Percentiles rank a stretch among this genome's conserved stretches.
These are phyloP conservation scores for Metroxylon sagu DNA, from an alignment of 176 grass and related monocot genomes.

Conservation along the genomic window DNA sequence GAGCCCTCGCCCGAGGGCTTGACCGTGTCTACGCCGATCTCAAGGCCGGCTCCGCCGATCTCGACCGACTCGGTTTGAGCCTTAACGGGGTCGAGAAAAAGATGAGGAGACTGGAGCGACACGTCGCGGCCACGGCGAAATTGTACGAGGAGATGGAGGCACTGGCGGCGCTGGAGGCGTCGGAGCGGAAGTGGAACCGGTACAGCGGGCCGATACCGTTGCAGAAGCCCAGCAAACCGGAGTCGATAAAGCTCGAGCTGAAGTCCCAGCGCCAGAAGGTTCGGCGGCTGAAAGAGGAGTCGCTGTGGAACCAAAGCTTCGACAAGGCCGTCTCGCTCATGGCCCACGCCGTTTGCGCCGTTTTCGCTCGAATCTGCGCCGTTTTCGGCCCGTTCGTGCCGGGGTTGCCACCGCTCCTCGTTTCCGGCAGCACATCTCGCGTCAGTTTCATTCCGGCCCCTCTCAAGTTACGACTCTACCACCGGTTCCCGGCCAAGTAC, in stretches of 20 bases:
- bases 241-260: constrained; percentile 46
- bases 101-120: constrained; percentile 68
- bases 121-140: constrained; percentile 42
- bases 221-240: constrained; percentile 1
- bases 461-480: constrained; percentile 30
- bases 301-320: constrained; percentile 63
- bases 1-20: constrained; percentile 37
- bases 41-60: constrained; percentile 35
- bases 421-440: background rate
- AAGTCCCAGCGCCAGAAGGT: constrained; percentile 61
- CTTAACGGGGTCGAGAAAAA: constrained; percentile 28
- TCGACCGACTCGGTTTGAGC: constrained; percentile 37
- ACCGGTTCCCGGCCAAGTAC: constrained; percentile 20
- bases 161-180: constrained; percentile 53
- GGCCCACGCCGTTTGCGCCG: constrained; percentile 47
- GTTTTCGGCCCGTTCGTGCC: constrained; percentile 49
- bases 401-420: constrained; percentile 25
- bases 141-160: constrained; percentile 73
- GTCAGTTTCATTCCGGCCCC: constrained; percentile 24
- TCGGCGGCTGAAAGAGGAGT: constrained; percentile 58
- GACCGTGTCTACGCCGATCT: constrained; percentile 36
- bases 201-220: constrained; percentile 67
- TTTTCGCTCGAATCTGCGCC: constrained; percentile 52
- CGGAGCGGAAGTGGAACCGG: constrained; percentile 49
- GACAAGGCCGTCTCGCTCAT: constrained; percentile 56